Conservation (phyloP, 1,284 basidiomycete genomes). For the Chalciporus sp. region DNA sequence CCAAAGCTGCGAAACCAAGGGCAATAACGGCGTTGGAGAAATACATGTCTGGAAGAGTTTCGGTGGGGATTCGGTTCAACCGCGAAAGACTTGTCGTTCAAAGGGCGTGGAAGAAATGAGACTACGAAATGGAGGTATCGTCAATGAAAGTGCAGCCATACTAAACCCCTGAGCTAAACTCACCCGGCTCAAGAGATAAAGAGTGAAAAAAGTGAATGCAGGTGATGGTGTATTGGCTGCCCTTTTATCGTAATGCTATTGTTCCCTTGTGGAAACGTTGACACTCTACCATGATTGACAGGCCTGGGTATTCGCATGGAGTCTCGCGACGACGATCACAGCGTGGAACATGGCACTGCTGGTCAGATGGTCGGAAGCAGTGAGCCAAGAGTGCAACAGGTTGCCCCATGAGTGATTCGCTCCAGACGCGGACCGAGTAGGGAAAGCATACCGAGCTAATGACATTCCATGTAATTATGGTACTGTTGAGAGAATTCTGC, state of each 20-base stretch:
- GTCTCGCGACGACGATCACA: no score
- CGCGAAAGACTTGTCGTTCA: background rate
- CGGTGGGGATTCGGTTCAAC: background rate
- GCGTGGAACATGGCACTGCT: no score
- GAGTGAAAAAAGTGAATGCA: background rate
- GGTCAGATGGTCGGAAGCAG: no score
- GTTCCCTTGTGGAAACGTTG: background rate
- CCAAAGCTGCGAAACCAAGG: constrained; percentile 44
- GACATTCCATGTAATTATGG: no score
- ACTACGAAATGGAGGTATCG: no score
- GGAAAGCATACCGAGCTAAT: background rate
- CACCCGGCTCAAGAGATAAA: background rate
- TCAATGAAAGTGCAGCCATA: background rate
- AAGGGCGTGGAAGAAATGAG: background rate
- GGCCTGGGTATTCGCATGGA: no score
- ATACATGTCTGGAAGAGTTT: background rate
- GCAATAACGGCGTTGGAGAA: constrained; percentile 31
- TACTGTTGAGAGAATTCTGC: no score
- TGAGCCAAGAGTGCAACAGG: no score
- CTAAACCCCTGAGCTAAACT: background rate
- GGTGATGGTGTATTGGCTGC: background rate
- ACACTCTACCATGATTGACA: background rate
- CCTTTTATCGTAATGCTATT: background rate
- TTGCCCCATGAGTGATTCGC: no score
- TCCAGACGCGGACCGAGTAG: no score